phyloP scores from a whole-genome alignment of 345 rosid genomes.

The Bretschneidera sinensis region DNA sequence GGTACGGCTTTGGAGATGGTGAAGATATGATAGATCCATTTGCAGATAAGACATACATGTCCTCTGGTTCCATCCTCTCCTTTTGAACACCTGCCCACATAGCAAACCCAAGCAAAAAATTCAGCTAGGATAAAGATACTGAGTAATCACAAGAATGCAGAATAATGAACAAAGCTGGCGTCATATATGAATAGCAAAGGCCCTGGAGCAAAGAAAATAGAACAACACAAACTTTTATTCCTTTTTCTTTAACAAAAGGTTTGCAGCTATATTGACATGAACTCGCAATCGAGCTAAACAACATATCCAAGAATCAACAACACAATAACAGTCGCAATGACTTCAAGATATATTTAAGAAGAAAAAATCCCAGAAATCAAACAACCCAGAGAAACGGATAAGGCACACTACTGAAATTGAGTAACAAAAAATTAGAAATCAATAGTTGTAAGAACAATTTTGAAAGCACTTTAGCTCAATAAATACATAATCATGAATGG shows the following conservation, averaged over 20 bases:
- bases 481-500: background rate
- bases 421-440: background rate
- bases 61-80: slow-evolving; percentile 96
- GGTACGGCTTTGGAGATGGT: slow-evolving; percentile 83
- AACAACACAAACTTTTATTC: background rate
- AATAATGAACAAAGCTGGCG: background rate
- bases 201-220: slow-evolving; percentile 3
- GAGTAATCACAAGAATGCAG: background rate
- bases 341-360: too few relatives aligned
- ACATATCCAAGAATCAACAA: background rate
- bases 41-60: slow-evolving; percentile 76
- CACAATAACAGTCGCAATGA: background rate
- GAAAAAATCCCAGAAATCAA: background rate
- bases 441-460: too few relatives aligned
- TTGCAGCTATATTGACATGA: background rate
- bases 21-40: slow-evolving; percentile 55
- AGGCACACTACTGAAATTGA: background rate
- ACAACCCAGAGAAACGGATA: too few relatives aligned
- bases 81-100: slow-evolving; percentile 81
- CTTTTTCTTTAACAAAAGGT: background rate
- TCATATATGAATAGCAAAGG: background rate
- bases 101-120: slow-evolving; percentile 14
- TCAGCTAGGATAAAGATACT: background rate
- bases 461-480: background rate
- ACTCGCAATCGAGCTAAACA: background rate